These are phyloP conservation scores for Tilletia horrida DNA, from an alignment of 1,284 basidiomycete genomes.

Conservation along the genomic window DNA sequence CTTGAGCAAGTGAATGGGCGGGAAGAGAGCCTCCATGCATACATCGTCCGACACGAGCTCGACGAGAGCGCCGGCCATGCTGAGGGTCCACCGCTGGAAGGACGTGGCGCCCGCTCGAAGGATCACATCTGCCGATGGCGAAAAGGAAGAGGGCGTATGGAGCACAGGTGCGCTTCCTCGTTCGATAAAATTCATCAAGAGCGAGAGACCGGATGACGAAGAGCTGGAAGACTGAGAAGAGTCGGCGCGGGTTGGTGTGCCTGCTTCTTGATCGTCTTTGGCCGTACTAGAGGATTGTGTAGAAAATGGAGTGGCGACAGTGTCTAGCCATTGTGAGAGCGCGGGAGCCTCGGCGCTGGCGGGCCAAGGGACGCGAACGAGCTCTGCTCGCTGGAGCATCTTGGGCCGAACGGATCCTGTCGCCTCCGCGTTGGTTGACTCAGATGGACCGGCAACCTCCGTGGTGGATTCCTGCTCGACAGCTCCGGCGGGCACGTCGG, in stretches of 20 bases:
- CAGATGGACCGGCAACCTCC: neutral
- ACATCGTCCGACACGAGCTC: constrained; percentile 77
- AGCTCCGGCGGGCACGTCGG: neutral
- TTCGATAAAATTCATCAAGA: constrained; percentile 9
- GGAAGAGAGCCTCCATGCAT: constrained; percentile 68
- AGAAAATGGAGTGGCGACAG: neutral
- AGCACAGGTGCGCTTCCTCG: constrained; percentile 4
- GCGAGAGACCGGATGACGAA: neutral
- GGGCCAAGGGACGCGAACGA: neutral
- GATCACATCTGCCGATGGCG: neutral
- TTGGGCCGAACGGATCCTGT: neutral
- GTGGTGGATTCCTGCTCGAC: neutral
- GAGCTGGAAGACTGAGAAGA: neutral
- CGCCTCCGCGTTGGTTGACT: neutral
- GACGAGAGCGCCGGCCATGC: constrained; percentile 76
- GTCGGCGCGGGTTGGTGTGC: neutral
- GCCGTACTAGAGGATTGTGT: neutral
- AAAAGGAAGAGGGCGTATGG: neutral
- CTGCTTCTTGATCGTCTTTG: neutral
- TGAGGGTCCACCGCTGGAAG: constrained; percentile 66
- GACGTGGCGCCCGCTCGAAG: neutral
- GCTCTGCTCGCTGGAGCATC: neutral
- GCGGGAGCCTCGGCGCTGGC: neutral
- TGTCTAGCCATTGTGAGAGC: neutral
- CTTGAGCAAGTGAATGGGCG: constrained; percentile 17